A percentile compares a stretch with the other conserved stretches of the same genome.
phyloP scores from a whole-genome alignment of 2,329 filamentous ascomycete genomes.

The Verticillium isaacii region DNA sequence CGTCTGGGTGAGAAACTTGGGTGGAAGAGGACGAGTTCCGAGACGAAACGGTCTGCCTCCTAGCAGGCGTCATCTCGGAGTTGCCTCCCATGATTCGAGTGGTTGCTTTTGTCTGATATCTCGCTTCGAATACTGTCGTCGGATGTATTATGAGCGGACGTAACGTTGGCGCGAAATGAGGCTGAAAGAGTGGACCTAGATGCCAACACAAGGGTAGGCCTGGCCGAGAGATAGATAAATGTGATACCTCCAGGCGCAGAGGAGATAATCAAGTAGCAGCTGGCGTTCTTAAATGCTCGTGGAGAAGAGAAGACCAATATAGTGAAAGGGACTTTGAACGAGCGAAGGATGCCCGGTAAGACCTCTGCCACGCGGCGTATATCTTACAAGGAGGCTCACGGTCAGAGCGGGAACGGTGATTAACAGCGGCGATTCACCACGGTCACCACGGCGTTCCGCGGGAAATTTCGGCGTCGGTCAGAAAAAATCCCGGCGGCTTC shows the following conservation, averaged over 20 bases:
- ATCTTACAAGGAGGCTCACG: neutral
- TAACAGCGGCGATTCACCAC: neutral
- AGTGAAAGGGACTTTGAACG: neutral
- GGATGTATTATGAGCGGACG: neutral
- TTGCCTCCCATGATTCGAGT: neutral
- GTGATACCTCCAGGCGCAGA: too few species aligned
- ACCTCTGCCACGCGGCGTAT: neutral
- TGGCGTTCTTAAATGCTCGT: too few species aligned
- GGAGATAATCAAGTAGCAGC: too few species aligned
- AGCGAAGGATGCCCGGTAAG: neutral
- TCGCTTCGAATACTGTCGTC: neutral
- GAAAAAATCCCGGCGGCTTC: neutral
- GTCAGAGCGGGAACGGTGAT: neutral
- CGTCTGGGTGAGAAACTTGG: neutral
- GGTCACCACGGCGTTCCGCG: neutral
- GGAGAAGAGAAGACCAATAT: too few species aligned
- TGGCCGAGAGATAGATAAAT: too few species aligned
- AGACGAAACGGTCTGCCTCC: neutral
- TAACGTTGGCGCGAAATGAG: neutral
- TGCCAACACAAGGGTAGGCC: too few species aligned
- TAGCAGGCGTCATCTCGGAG: neutral
- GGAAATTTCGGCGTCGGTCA: neutral
- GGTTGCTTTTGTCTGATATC: neutral
- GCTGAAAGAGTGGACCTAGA: too few species aligned
- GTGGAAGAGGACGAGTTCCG: neutral